A percentile compares a stretch with the other conserved stretches of the same genome.
phyloP scores from a whole-genome alignment of 2,329 filamentous ascomycete genomes.

The Talaromyces sp. region DNA sequence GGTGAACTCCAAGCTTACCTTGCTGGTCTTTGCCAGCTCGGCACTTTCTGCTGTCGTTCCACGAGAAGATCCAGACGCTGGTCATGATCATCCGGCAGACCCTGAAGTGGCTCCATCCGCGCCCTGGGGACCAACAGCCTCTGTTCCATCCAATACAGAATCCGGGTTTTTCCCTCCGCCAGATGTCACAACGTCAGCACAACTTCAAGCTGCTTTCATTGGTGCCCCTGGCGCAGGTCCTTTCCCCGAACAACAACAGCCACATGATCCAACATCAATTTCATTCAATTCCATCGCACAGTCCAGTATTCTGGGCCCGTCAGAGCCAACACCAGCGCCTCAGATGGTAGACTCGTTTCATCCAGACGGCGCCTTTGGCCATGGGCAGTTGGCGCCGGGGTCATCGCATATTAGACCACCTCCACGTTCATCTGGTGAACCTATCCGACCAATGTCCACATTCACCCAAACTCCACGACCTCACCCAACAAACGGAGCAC shows the following conservation, averaged over 20 bases:
- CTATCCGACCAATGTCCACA: background rate
- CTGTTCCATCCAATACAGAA: background rate
- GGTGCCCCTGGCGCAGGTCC: background rate
- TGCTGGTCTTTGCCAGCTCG: conserved; percentile 6
- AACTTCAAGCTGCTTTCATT: background rate
- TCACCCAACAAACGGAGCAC: background rate
- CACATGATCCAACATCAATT: background rate
- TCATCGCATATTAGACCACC: background rate
- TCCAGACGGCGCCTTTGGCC: background rate
- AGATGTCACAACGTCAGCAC: background rate
- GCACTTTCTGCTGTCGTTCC: conserved; percentile 6
- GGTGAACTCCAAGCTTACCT: conserved; percentile 8
- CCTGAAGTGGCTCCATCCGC: background rate
- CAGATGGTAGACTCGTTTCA: background rate
- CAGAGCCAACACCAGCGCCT: background rate
- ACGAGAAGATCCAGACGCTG: conserved; percentile 4
- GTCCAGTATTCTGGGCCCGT: background rate
- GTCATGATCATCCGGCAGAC: background rate
- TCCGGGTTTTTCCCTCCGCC: background rate
- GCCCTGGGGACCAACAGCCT: background rate
- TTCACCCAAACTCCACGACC: background rate
- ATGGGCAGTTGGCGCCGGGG: background rate
- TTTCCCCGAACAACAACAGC: background rate
- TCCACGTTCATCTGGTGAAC: background rate
- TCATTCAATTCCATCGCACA: background rate